Conservation (phyloP, 2,329 filamentous ascomycete genomes). For the Ophiocordyceps polyrhachis-furcata region DNA sequence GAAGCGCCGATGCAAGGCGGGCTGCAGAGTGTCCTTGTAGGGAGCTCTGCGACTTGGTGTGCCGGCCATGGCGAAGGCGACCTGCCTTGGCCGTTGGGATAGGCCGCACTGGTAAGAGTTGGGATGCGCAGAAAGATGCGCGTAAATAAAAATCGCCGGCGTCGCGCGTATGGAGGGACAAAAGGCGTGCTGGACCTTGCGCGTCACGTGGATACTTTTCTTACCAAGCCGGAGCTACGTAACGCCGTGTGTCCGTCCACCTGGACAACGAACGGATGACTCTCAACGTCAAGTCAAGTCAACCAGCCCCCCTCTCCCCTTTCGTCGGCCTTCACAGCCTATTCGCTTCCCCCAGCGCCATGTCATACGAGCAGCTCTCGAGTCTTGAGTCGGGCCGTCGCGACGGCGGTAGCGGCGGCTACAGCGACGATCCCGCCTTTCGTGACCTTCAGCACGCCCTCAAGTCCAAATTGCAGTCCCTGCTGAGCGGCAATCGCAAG, state of each 20-base stretch:
- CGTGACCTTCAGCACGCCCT: slow-evolving; percentile 63
- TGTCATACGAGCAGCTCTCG: slow-evolving; percentile 85
- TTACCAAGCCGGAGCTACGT: slow-evolving; percentile 12
- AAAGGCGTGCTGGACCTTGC: slow-evolving; percentile 4
- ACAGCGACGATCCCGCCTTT: slow-evolving; percentile 87
- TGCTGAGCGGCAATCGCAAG: slow-evolving; percentile 75
- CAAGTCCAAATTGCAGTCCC: slow-evolving; percentile 72
- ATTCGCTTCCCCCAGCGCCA: slow-evolving; percentile 16
- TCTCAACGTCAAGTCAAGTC: slow-evolving; percentile 3
- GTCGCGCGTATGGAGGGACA: slow-evolving; percentile 1
- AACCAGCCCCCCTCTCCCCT: neutral
- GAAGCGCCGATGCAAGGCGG: slow-evolving; percentile 73
- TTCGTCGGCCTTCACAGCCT: neutral
- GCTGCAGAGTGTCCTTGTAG: slow-evolving; percentile 84
- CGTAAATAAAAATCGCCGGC: slow-evolving; percentile 18
- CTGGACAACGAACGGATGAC: slow-evolving; percentile 4
- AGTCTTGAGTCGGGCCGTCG: slow-evolving; percentile 56
- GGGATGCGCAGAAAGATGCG: neutral
- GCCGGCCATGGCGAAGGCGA: slow-evolving; percentile 30
- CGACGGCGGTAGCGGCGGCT: slow-evolving; percentile 41
- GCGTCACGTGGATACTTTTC: slow-evolving; percentile 4
- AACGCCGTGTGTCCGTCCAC: slow-evolving; percentile 1
- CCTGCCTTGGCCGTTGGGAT: slow-evolving; percentile 13
- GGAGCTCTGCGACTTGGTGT: slow-evolving; percentile 35
- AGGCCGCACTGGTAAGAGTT: neutral